A percentile compares a stretch with the other conserved stretches of the same genome.
phyloP scores from a whole-genome alignment of 129 eudicot genomes.

The Helichrysum umbraculigerum region DNA sequence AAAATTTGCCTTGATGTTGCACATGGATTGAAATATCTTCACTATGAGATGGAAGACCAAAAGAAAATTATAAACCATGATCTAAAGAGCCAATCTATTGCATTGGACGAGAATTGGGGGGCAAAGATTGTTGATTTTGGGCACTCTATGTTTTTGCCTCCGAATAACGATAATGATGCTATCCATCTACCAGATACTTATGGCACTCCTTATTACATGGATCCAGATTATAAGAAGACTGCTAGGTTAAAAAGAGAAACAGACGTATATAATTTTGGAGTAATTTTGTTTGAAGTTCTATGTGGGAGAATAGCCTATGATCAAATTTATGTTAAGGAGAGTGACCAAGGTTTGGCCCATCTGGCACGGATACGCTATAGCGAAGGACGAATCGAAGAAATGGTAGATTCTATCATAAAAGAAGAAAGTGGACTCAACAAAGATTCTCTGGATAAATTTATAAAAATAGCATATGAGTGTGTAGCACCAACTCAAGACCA shows the following conservation, averaged over 20 bases:
- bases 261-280: not conserved
- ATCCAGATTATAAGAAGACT: not conserved
- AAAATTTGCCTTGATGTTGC: constrained; percentile 1
- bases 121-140: not conserved
- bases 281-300: too few species aligned
- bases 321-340: too few species aligned
- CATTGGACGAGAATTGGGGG: too few species aligned
- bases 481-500: not conserved
- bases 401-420: too few species aligned
- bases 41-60: too few species aligned
- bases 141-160: not conserved
- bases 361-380: too few species aligned
- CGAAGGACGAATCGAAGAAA: too few species aligned
- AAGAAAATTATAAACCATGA: too few species aligned
- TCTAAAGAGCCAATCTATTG: too few species aligned
- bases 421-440: too few species aligned
- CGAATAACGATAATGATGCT: not conserved
- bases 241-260: not conserved
- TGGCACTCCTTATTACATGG: not conserved
- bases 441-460: not conserved
- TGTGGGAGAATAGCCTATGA: too few species aligned
- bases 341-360: too few species aligned
- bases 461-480: not conserved
- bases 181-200: not conserved
- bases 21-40: not conserved